A percentile compares a stretch with the other conserved stretches of the same genome.
phyloP scores from a whole-genome alignment of 805 yeast species.

The Peterozyma toletana region DNA sequence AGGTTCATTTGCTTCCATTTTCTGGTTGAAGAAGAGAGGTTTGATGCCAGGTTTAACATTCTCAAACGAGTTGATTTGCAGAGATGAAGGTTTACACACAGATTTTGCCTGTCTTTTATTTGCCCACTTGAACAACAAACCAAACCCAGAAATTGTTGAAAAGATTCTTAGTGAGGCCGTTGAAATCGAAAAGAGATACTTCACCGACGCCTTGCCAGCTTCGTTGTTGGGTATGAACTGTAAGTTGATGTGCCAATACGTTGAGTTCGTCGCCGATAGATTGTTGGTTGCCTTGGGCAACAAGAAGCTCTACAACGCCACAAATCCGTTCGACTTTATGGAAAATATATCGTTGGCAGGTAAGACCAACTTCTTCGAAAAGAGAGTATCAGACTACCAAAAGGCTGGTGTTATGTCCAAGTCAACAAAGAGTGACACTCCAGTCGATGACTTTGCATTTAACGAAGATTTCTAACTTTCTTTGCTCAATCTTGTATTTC shows the following conservation, averaged over 20 bases:
- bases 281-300: conserved; percentile 86
- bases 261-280: conserved; percentile 96
- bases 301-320: conserved; percentile 76
- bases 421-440: conserved; percentile 38
- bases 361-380: conserved; percentile 97
- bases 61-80: conserved; percentile 94
- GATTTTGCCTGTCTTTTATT: conserved; percentile 96
- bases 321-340: conserved; percentile 98
- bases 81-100: conserved; percentile 98
- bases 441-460: conserved; percentile 58
- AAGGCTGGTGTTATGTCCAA: conserved; percentile 98
- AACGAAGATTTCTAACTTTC: conserved; percentile 82
- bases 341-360: conserved; percentile 98
- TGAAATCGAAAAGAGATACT: conserved; percentile 85
- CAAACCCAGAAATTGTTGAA: conserved; percentile 70
- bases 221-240: conserved; percentile 93
- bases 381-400: conserved; percentile 97
- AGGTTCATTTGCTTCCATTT: conserved; percentile 96
- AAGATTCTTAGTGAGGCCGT: conserved; percentile 94
- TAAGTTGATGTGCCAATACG: conserved; percentile 93
- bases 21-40: conserved; percentile 99
- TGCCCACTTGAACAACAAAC: conserved; percentile 88
- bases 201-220: conserved; percentile 92
- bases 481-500: neutral
- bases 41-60: conserved; percentile 98